Evolutionary conservation across 345 rosid genomes (phyloP).

Genomic region (Citrus australasica): DNA sequence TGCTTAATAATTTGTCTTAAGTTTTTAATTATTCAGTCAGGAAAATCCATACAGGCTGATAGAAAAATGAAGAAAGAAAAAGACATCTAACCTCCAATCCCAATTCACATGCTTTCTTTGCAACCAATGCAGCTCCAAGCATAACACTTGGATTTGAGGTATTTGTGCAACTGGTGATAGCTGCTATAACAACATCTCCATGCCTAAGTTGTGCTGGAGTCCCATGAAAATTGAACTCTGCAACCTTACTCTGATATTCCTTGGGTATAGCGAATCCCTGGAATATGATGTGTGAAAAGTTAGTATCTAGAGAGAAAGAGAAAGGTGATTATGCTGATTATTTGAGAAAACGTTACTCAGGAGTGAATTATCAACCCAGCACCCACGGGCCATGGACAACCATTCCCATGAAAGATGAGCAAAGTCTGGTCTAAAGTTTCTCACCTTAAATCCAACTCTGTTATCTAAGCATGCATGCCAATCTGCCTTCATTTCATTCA

Average conservation of each 20-base stretch:
- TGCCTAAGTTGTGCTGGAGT: conserved; percentile 69
- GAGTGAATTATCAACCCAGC: not conserved
- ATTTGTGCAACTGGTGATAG: conserved; percentile 96
- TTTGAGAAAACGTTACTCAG: not conserved
- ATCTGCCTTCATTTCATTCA: conserved; percentile 92
- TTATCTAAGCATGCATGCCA: conserved; percentile 87
- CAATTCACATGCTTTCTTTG: conserved; percentile 84
- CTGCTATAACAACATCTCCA: conserved; percentile 92
- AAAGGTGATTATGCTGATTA: not conserved
- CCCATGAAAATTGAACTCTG: conserved; percentile 60
- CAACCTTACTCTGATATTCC: conserved; percentile 73
- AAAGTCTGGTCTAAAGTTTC: conserved; percentile 15
- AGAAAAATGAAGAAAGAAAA: conserved; percentile 15
- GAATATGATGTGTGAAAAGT: conserved; percentile 6
- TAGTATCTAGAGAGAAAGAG: not conserved
- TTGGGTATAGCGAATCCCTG: conserved; percentile 87
- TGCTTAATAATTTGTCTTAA: not conserved
- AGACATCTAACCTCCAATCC: conserved; percentile 67
- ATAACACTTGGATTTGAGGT: conserved; percentile 95
- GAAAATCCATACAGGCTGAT: not conserved
- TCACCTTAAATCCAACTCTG: conserved; percentile 89
- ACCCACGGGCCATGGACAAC: not conserved
- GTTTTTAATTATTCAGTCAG: not conserved
- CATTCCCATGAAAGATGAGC: not conserved
- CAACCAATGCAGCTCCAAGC: conserved; percentile 97